phyloP scores from a whole-genome alignment of 129 eudicot genomes.

The Kitagawia praeruptora region DNA sequence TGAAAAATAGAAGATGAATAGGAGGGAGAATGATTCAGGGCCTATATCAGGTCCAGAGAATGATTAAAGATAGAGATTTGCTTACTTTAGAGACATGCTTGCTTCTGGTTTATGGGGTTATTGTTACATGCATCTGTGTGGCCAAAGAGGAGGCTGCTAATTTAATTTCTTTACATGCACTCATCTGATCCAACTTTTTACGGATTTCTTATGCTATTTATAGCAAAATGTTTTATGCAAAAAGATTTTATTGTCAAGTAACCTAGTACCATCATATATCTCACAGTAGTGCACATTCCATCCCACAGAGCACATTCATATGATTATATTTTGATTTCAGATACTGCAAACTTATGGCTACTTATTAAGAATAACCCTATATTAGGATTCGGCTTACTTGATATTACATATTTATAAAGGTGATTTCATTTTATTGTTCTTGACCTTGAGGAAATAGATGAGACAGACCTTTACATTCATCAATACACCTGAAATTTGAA shows the following conservation, averaged over 20 bases:
- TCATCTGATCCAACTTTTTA: not conserved
- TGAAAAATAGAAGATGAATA: not conserved
- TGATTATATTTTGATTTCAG: not conserved
- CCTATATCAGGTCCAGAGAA: not conserved
- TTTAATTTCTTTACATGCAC: not conserved
- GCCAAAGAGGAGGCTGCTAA: slow-evolving; percentile 6
- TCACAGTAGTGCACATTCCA: not conserved
- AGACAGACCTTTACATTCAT: not conserved
- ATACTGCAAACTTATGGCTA: not conserved
- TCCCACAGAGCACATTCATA: not conserved
- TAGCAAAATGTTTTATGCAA: not conserved
- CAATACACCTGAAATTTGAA: not conserved
- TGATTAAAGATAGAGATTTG: not conserved
- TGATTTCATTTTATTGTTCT: not conserved
- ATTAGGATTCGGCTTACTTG: not conserved
- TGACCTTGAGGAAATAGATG: not conserved
- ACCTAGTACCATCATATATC: not conserved
- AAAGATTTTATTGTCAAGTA: not conserved
- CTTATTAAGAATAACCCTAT: not conserved
- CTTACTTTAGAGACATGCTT: slow-evolving; percentile 6
- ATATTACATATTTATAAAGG: not conserved
- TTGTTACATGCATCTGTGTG: slow-evolving; percentile 16
- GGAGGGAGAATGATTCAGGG: slow-evolving; percentile 4
- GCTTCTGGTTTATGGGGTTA: slow-evolving; percentile 20
- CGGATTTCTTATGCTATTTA: not conserved